Base-by-base conservation (phyloP, 164 flowering plant species). In the Akebia trifoliata region DNA sequence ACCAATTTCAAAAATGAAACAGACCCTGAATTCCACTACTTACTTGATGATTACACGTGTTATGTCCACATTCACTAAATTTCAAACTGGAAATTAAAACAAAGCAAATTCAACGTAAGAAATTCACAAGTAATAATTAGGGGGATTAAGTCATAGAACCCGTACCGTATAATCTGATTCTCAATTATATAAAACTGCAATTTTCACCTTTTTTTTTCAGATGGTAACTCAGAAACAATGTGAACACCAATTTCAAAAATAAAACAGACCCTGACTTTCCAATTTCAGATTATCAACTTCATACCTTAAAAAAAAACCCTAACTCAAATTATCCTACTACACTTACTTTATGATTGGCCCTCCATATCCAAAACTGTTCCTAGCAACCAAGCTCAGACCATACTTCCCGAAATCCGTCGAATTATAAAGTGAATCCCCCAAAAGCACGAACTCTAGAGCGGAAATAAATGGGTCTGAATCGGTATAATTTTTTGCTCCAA, bases 391-490 rank as follows among this genome's bases (percentile, higher is more conserved):
- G 9, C 72, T 57, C 24, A 93, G 65, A 5, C 76, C 90, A 64
- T 46, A 63, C 30, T 46, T 69, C 3, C 8, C 34, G 43, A 93
- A 93, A 77, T 87, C 76, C 1, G 99, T 93, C 20, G 92, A 64
- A 65, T 93, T 90, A 50, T 93, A 93, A 20, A 90, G 25, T 1
- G 95, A 81, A 66, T 69, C 70, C 4, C 47, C 85, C 73, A 93
- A 46, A 17, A 70, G 51, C 47, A 86, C 62, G 47, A 87, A 48
- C 75, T 93, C 94, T 51, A 93, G 40, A 4, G 86, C 79, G 22
- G 95, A 85, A 20, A 93, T 87, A 72, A 90, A 93, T 18, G 86
- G 85, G 57, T 87, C 87, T 0, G 99, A 90, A 43, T 80, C 78
- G 2, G 99, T 90, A 44, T 75, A 62, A 10, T 44, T 37, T 62